Evolutionary conservation across 2,329 filamentous ascomycete species (phyloP).

Genomic region (Colletotrichum phormii): DNA sequence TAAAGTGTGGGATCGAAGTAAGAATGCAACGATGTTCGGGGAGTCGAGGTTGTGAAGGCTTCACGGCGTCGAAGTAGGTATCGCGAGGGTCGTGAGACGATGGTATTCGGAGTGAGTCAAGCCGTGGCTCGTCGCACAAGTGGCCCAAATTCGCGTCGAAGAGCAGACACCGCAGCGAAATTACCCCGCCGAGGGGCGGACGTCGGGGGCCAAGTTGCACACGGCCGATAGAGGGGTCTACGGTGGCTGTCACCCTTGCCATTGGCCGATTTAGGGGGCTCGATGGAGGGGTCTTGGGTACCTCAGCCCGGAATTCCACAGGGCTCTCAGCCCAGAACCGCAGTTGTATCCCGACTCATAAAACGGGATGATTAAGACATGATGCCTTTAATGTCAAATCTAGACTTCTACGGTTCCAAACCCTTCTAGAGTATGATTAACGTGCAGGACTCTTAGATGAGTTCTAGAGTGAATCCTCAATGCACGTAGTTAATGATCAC

Average conservation of each 20-base stretch:
- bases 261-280: constrained; percentile 28
- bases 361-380: not conserved
- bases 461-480: not conserved
- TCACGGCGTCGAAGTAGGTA: not conserved
- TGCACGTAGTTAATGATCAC: not conserved
- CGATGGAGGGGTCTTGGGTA: not conserved
- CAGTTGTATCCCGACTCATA: constrained; percentile 1
- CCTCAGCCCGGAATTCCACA: constrained; percentile 13
- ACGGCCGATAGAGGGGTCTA: constrained; percentile 36
- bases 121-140: constrained; percentile 25
- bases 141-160: constrained; percentile 20
- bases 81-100: constrained; percentile 2
- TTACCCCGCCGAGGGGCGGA: constrained; percentile 38
- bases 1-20: not conserved
- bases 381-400: not conserved
- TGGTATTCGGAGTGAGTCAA: constrained; percentile 28
- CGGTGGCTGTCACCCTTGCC: constrained; percentile 13
- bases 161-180: constrained; percentile 22
- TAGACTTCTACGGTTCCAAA: not conserved
- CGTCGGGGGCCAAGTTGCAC: constrained; percentile 30
- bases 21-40: not conserved
- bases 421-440: not conserved
- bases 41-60: not conserved
- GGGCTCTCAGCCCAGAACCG: constrained; percentile 27
- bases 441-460: not conserved